Evolutionary conservation across 352 stramenopile species (phyloP).

Genomic region (Blastocystis sp.): DNA sequence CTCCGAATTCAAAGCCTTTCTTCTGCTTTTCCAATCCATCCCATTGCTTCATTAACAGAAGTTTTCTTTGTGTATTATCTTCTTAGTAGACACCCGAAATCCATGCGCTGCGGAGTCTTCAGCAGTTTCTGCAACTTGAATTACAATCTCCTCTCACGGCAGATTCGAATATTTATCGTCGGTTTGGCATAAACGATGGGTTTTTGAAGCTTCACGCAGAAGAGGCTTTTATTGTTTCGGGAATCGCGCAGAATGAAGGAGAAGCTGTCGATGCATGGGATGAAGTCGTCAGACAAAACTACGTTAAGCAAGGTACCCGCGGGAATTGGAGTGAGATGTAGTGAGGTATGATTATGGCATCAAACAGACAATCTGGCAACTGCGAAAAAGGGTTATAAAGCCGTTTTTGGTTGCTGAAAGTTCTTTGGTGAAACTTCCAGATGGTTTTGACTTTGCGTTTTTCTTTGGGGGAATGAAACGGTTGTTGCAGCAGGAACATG

Average conservation of each 20-base stretch:
- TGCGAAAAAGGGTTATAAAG: not conserved
- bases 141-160: not conserved
- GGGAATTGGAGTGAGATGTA: not conserved
- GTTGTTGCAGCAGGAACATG: slow-evolving; percentile 25
- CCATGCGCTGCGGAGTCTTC: not conserved
- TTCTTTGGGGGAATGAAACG: slow-evolving; percentile 7
- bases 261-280: not conserved
- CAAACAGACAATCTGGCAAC: not conserved
- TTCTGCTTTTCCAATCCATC: not conserved
- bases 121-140: not conserved
- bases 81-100: not conserved
- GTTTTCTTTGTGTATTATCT: no score
- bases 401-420: not conserved
- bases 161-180: not conserved
- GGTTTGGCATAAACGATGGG: not conserved
- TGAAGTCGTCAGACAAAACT: not conserved
- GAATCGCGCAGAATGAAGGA: not conserved
- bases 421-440: not conserved
- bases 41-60: not conserved
- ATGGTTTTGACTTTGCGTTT: not conserved
- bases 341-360: not conserved
- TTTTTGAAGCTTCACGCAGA: not conserved
- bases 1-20: not conserved
- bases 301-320: not conserved
- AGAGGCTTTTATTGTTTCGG: not conserved